Conservation (phyloP, 345 rosid genomes). For the Boechera divaricarpa region DNA sequence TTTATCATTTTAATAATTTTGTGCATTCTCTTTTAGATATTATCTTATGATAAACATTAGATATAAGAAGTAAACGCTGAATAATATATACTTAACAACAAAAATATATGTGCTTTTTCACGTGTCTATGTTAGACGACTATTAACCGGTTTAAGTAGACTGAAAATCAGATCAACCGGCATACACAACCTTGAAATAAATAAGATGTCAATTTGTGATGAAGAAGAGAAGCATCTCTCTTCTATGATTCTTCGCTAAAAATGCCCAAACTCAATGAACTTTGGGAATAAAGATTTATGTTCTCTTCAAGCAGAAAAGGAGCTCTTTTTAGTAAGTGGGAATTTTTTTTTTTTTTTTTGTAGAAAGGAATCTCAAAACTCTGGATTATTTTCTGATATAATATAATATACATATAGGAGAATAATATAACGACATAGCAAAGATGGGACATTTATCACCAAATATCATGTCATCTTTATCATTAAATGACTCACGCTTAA, state of each 20-base stretch:
- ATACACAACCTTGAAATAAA: not conserved
- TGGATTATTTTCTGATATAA: conserved; percentile 4
- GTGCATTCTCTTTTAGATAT: conserved; percentile 18
- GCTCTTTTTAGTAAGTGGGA: conserved; percentile 27
- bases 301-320: conserved; percentile 32
- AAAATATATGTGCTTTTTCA: not conserved
- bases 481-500: not conserved
- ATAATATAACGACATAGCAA: conserved; percentile 15
- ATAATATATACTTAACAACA: not conserved
- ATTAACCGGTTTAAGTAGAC: conserved; percentile 18
- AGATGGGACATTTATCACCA: conserved; percentile 26
- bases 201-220: conserved; percentile 11
- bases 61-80: conserved; percentile 26
- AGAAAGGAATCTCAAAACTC: conserved; percentile 28
- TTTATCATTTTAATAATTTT: conserved; percentile 3
- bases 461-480: not conserved
- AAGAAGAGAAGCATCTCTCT: conserved; percentile 41
- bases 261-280: conserved; percentile 38
- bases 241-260: conserved; percentile 39
- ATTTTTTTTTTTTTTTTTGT: conserved; percentile 1
- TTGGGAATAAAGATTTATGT: conserved; percentile 41
- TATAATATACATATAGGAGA: conserved; percentile 14
- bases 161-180: conserved; percentile 17
- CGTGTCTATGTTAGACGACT: conserved; percentile 14
- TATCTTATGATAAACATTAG: conserved; percentile 5